Evolutionary conservation across 208 protist species (phyloP).

Genomic region (Leishmania braziliensis): DNA sequence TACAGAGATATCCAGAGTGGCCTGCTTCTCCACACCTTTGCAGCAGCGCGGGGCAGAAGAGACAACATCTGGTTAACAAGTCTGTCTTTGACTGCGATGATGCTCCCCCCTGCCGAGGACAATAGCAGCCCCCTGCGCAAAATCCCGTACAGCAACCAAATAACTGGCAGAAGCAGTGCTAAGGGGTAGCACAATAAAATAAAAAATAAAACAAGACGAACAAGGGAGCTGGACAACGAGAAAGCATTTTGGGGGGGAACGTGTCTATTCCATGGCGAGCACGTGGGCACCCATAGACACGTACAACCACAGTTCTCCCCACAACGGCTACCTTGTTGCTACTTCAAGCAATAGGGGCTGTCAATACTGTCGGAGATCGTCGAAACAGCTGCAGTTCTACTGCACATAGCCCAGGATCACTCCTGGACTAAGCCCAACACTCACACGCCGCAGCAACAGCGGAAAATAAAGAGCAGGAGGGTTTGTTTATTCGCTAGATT

Average conservation of each 20-base stretch:
- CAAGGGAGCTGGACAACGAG: neutral
- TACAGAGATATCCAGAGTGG: neutral
- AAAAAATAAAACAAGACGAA: neutral
- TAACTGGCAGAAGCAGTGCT: neutral
- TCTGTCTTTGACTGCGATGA: neutral
- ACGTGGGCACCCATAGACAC: neutral
- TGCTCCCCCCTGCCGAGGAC: neutral
- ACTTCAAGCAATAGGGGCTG: no score
- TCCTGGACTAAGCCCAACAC: neutral
- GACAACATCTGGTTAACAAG: neutral
- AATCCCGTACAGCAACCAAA: neutral
- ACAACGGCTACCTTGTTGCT: no score
- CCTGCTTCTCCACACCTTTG: neutral
- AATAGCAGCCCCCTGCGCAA: neutral
- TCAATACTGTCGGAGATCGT: neutral
- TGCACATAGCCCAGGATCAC: neutral
- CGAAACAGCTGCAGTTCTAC: neutral
- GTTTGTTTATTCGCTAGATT: neutral
- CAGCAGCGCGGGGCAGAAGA: neutral
- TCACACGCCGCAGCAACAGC: neutral
- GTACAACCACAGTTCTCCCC: neutral
- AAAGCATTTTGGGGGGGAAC: neutral
- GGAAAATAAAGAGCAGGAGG: neutral
- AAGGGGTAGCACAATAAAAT: neutral
- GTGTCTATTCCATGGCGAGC: neutral